phyloP scores from a whole-genome alignment of 73 alveolate species.

The Blepharisma japonicum region DNA sequence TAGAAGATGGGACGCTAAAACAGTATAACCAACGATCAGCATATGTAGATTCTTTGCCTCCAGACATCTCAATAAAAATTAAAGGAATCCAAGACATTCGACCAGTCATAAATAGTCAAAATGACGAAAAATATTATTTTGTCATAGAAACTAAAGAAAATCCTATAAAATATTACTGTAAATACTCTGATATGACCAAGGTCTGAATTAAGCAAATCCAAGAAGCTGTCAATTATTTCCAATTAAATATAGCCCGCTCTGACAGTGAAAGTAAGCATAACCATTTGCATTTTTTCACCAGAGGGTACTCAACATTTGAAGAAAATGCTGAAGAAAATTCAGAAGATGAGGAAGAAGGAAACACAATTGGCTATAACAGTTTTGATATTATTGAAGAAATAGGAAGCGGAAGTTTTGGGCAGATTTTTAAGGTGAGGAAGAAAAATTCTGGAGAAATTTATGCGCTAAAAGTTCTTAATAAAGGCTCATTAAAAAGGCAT shows the following conservation, averaged over 20 bases:
- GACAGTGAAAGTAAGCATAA: too few relatives aligned
- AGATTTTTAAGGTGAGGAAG: slow-evolving; percentile 29
- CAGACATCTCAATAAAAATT: neutral
- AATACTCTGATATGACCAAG: slow-evolving; percentile 17
- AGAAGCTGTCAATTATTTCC: slow-evolving; percentile 21
- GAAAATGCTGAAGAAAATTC: slow-evolving; percentile 7
- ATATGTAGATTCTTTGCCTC: neutral
- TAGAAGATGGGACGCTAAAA: neutral
- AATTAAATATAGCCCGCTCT: too few relatives aligned
- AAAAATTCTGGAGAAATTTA: slow-evolving; percentile 34
- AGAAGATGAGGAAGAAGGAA: neutral
- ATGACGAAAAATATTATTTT: neutral
- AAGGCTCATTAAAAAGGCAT: slow-evolving; percentile 76
- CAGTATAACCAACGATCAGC: neutral
- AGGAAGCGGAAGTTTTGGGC: slow-evolving; percentile 38
- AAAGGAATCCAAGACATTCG: neutral
- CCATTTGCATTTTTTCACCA: neutral
- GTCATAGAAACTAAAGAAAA: neutral
- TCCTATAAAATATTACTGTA: neutral
- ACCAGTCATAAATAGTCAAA: neutral
- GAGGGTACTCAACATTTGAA: neutral
- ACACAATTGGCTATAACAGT: neutral
- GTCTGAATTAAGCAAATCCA: neutral
- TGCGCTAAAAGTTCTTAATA: slow-evolving; percentile 86
- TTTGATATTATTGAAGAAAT: neutral